Evolutionary conservation across 345 rosid genomes (phyloP), one percentile per base, ranked within the genome.

Genomic region (Populus ilicifolia): DNA sequence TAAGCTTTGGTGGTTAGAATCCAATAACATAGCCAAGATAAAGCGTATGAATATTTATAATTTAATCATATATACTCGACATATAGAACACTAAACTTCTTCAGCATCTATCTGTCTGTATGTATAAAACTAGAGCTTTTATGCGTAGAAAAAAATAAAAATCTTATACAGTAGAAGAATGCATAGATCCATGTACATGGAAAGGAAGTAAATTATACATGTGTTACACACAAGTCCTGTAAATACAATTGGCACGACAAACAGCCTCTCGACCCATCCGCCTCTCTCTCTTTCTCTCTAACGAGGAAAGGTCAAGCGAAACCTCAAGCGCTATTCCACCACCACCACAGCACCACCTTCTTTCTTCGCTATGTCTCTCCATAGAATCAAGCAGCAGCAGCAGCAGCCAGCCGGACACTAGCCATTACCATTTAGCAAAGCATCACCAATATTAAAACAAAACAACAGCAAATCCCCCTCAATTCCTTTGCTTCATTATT

Each of bases 241-340:
- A 48, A 9, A 70, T 17, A 25, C 64, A 23, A 59, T 59, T 29
- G 36, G 61, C 38, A 29, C 35, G 61, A 46, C 30, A 52, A 41
- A 71, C 48, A 52, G 43, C 59, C 33, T 67, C 76, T 73, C 76
- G 41, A 9, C 69, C 20, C 56, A 29, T 74, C 77, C 70, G 77
- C 61, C 70, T 73, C 69, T 41, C 38, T 4, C 17, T 33, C 29
- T 29, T 20, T 25, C 38, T 18, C 18, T 33, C 75, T 54, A 23
- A 39, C 44, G 39, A 50, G 39, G 8, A 30, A 61, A 41, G 76
- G 76, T 74, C 76, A 74, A 74, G 77, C 69, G 21, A 50, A 23
- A 4, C 43, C 41, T 16, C 59, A n/a, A 59, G 64, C 64, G 27
- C 27, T 36, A 20, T 7, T 68, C 71, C 25, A 16, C 70, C 70